These are phyloP conservation scores for Pseudogymnoascus sp. DNA, from an alignment of 2,329 filamentous ascomycete genomes.

Conservation along the genomic window DNA sequence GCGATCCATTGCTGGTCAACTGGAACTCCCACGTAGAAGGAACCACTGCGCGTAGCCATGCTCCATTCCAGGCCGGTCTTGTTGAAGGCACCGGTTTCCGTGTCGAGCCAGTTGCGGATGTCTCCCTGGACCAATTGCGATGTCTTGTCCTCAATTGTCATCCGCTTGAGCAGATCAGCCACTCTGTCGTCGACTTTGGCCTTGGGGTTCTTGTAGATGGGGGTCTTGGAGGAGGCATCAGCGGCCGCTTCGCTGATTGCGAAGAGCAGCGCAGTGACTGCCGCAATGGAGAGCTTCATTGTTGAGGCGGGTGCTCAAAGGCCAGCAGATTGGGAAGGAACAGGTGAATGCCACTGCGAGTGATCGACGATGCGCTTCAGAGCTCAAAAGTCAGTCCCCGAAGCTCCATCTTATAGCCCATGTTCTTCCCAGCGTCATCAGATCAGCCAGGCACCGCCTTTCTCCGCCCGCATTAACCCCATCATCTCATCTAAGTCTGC, in stretches of 20 bases:
- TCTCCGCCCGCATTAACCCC: constrained; percentile 4
- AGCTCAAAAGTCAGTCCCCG: neutral
- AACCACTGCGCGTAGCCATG: constrained; percentile 45
- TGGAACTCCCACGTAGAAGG: constrained; percentile 65
- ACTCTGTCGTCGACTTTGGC: constrained; percentile 58
- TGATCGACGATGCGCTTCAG: neutral
- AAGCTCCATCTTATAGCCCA: constrained; percentile 4
- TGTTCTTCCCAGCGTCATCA: neutral
- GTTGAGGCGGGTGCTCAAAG: neutral
- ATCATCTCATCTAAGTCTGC: constrained; percentile 2
- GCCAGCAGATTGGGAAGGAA: neutral
- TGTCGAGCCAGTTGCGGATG: constrained; percentile 65
- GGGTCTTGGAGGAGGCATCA: constrained; percentile 18
- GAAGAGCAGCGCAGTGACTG: constrained; percentile 4
- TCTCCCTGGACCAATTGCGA: constrained; percentile 64
- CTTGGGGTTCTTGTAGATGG: constrained; percentile 56
- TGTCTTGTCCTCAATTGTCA: constrained; percentile 69
- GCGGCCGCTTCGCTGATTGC: neutral
- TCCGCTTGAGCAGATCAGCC: constrained; percentile 59
- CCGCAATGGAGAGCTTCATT: constrained; percentile 7
- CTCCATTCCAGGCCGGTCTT: constrained; percentile 58
- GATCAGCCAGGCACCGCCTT: neutral
- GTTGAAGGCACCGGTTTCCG: constrained; percentile 60
- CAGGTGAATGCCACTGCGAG: neutral
- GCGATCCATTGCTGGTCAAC: constrained; percentile 56